Evolutionary conservation across 176 grass and related monocot genomes (phyloP).

Genomic region (Cymbopogon citratus): DNA sequence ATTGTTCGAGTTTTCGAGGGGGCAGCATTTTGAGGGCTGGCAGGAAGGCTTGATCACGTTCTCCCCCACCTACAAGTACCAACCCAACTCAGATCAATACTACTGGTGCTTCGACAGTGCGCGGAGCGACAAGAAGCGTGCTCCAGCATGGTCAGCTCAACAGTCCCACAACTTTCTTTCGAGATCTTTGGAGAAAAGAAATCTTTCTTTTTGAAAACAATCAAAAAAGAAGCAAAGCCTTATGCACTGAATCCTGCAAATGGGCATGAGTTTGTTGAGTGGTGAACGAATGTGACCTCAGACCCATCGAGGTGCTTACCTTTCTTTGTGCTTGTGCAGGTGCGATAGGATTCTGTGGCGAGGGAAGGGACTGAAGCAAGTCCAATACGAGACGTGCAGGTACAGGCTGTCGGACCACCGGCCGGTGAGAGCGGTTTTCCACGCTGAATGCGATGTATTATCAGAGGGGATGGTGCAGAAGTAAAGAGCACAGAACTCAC

Average conservation of each 20-base stretch:
- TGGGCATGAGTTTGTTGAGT: not conserved
- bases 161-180: not conserved
- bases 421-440: constrained; percentile 63
- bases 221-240: not conserved
- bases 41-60: constrained; percentile 81
- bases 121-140: constrained; percentile 49
- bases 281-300: not conserved
- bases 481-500: not conserved
- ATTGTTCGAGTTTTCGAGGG: constrained; percentile 47
- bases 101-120: constrained; percentile 34
- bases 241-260: not conserved
- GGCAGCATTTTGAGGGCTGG: constrained; percentile 59
- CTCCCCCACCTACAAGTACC: constrained; percentile 92
- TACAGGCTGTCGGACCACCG: constrained; percentile 80
- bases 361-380: constrained; percentile 71
- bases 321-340: constrained; percentile 47
- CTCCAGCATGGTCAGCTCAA: constrained; percentile 75
- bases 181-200: not conserved
- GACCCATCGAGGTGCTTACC: not conserved
- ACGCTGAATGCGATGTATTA: constrained; percentile 36
- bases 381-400: constrained; percentile 59
- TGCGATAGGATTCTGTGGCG: constrained; percentile 96
- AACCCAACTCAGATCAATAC: constrained; percentile 70
- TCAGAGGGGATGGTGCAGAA: constrained; percentile 11
- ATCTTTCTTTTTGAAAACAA: not conserved